phyloP scores from a whole-genome alignment of 768 basidiomycete species.

The Trametes elegans region DNA sequence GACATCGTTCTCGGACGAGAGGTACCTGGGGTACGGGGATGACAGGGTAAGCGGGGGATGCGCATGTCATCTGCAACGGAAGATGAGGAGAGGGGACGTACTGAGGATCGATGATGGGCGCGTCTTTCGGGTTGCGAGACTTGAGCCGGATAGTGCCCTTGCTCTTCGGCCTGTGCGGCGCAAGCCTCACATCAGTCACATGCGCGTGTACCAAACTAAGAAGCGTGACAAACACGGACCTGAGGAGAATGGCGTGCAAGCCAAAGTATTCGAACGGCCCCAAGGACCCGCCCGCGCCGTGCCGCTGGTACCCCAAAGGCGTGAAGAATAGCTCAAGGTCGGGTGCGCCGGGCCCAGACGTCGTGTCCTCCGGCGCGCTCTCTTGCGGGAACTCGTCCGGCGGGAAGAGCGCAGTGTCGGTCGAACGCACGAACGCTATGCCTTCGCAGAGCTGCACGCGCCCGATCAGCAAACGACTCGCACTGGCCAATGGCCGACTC shows the following conservation, averaged over 20 bases:
- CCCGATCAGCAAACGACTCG: background rate
- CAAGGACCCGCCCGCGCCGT: conserved; percentile 6
- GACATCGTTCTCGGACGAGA: conserved; percentile 40
- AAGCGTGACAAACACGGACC: conserved; percentile 20
- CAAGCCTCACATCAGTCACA: background rate
- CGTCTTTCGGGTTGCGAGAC: conserved; percentile 40
- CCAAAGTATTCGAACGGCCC: conserved; percentile 22
- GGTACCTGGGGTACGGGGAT: conserved; percentile 34
- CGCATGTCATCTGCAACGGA: no score
- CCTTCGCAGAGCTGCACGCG: conserved; percentile 38
- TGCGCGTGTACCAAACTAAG: background rate
- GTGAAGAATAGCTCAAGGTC: conserved; percentile 35
- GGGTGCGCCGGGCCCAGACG: conserved; percentile 33
- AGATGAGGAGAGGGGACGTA: conserved; percentile 27
- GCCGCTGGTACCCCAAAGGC: conserved; percentile 26
- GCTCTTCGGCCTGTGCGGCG: conserved; percentile 49
- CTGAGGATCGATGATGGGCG: conserved; percentile 46
- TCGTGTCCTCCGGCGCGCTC: conserved; percentile 27
- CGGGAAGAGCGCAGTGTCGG: conserved; percentile 47
- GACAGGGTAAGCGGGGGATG: conserved; percentile 10
- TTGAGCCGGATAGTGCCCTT: conserved; percentile 39
- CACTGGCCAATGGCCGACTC: background rate
- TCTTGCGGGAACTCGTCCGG: conserved; percentile 15
- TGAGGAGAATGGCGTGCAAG: conserved; percentile 30
- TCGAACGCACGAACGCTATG: conserved; percentile 52